Evolutionary conservation across 495 filamentous ascomycete species (phyloP).

Genomic region (Neurospora tetrasperma): DNA sequence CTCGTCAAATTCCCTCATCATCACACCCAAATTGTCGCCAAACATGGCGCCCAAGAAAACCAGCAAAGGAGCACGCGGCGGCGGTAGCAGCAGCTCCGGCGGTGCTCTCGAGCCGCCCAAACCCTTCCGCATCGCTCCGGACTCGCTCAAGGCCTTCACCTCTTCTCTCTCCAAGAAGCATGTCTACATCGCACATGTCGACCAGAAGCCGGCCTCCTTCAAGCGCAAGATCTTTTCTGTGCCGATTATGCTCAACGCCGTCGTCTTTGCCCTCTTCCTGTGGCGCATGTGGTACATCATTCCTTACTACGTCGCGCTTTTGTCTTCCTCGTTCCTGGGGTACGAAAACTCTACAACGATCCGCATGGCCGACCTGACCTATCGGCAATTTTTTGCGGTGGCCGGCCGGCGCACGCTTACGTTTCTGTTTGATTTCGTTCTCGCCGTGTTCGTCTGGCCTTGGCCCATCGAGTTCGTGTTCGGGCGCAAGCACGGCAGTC

Average conservation of each 20-base stretch:
- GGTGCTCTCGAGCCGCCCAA: slow-evolving; percentile 29
- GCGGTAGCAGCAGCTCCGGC: slow-evolving; percentile 2
- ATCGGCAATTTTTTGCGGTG: slow-evolving; percentile 37
- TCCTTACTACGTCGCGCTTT: slow-evolving; percentile 56
- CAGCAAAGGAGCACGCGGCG: slow-evolving; percentile 1
- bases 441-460: slow-evolving; percentile 55
- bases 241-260: slow-evolving; percentile 57
- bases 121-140: slow-evolving; percentile 55
- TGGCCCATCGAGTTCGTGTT: slow-evolving; percentile 69
- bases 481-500: slow-evolving; percentile 40
- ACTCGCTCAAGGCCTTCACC: slow-evolving; percentile 50
- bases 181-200: slow-evolving; percentile 74
- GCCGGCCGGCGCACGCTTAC: slow-evolving; percentile 44
- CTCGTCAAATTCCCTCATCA: not conserved
- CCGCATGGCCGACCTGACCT: slow-evolving; percentile 40
- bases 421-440: slow-evolving; percentile 61
- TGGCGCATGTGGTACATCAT: slow-evolving; percentile 50
- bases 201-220: slow-evolving; percentile 48
- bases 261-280: slow-evolving; percentile 46
- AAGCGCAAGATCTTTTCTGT: slow-evolving; percentile 71
- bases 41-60: slow-evolving; percentile 18
- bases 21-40: not conserved
- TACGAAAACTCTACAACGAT: slow-evolving; percentile 48
- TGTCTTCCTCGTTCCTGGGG: slow-evolving; percentile 47
- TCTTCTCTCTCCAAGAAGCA: slow-evolving; percentile 47